Evolutionary conservation across 1,284 basidiomycete genomes (phyloP).

Genomic region (Ceraceosorus guamensis): DNA sequence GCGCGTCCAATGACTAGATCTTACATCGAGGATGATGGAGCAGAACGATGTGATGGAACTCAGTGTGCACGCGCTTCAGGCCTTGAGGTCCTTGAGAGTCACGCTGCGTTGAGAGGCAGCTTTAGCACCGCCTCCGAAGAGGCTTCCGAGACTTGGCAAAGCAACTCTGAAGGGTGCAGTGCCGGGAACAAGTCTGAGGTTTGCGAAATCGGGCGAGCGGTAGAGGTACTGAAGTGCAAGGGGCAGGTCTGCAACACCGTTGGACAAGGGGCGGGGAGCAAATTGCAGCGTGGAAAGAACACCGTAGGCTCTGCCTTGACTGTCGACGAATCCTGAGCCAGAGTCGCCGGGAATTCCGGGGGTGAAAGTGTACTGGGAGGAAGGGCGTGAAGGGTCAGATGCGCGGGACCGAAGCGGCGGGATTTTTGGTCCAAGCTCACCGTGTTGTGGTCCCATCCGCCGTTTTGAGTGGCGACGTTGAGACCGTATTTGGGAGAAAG

Average conservation of each 20-base stretch:
- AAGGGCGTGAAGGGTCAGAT: too few species aligned
- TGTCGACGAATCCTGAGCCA: slow-evolving; percentile 25
- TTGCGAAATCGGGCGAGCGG: slow-evolving; percentile 22
- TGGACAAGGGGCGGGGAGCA: slow-evolving; percentile 21
- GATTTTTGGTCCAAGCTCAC: too few species aligned
- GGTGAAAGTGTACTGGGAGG: slow-evolving; percentile 13
- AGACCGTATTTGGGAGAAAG: slow-evolving; percentile 31
- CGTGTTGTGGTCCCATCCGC: slow-evolving; percentile 28
- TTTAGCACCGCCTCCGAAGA: too few species aligned
- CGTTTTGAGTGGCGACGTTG: slow-evolving; percentile 18
- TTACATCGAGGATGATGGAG: too few species aligned
- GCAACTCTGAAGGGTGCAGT: slow-evolving; percentile 23
- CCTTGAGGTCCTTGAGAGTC: too few species aligned
- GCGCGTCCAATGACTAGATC: too few species aligned
- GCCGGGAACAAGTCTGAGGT: slow-evolving; percentile 21
- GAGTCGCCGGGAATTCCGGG: slow-evolving; percentile 32
- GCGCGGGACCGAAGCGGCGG: too few species aligned
- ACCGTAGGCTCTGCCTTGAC: slow-evolving; percentile 22
- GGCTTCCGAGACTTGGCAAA: too few species aligned
- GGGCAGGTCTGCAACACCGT: slow-evolving; percentile 24
- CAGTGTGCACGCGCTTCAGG: too few species aligned
- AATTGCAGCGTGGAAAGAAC: slow-evolving; percentile 25
- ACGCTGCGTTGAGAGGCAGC: too few species aligned
- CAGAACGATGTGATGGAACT: too few species aligned
- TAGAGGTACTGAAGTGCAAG: slow-evolving; percentile 22